These are phyloP conservation scores for Avena insularis DNA, from an alignment of 176 grass and related monocot species.

Conservation along the genomic window DNA sequence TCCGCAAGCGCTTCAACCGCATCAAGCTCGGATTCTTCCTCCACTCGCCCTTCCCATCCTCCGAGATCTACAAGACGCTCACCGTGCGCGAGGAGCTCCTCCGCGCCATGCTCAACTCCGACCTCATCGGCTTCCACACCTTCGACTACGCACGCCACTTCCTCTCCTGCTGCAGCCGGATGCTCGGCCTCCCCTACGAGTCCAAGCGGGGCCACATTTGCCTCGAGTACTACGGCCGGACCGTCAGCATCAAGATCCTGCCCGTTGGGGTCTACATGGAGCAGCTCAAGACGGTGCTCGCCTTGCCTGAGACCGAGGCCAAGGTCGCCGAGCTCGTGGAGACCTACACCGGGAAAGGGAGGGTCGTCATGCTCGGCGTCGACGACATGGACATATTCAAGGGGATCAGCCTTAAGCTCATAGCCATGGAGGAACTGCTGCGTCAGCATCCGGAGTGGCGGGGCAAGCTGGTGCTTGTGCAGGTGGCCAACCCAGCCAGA, in stretches of 20 bases:
- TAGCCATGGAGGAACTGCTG: constrained; percentile 88
- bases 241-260: constrained; percentile 88
- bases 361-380: constrained; percentile 83
- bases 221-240: constrained; percentile 95
- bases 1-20: constrained; percentile 90
- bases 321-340: constrained; percentile 72
- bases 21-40: constrained; percentile 93
- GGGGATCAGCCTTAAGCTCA: constrained; percentile 91
- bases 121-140: constrained; percentile 96
- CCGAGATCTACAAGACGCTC: constrained; percentile 94
- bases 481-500: constrained; percentile 85
- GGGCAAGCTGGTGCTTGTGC: constrained; percentile 82
- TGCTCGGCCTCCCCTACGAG: constrained; percentile 85
- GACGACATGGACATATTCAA: constrained; percentile 99
- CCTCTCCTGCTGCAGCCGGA: constrained; percentile 85
- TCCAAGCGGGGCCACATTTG: constrained; percentile 90
- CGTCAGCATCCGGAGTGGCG: constrained; percentile 81
- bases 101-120: constrained; percentile 82
- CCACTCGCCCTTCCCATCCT: constrained; percentile 88
- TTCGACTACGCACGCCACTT: constrained; percentile 98
- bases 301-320: constrained; percentile 59
- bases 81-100: constrained; percentile 92
- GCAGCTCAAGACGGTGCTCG: constrained; percentile 70
- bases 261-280: constrained; percentile 84
- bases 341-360: constrained; percentile 65